Evolutionary conservation across 768 basidiomycete species (phyloP), one percentile per base, ranked within the genome.

Genomic region (Lyophyllum atratum): DNA sequence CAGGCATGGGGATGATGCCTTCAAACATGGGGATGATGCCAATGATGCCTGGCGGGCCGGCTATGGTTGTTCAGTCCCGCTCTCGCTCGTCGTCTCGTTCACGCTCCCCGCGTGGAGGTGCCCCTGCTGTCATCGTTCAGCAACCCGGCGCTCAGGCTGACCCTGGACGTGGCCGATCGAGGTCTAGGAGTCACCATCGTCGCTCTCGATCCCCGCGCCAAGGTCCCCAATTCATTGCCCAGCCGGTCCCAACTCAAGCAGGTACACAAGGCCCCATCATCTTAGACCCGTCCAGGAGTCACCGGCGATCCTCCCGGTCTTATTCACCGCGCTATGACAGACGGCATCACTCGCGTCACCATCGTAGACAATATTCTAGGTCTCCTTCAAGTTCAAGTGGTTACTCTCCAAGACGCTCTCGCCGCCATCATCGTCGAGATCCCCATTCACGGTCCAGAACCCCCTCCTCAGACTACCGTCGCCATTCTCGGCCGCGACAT

Each of bases 371-470:
- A 9, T 43, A 48, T 46, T 64, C 68, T 15, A 75, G 66, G 40
- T 60, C 67, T 42, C 65, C 67, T 45, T 65, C 64, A 24, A 67
- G 59, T 45, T 65, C 64, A 24, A 67, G 59, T 24, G 42, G 49
- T 29, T 49, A 42, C 21, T 67, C 61, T 49, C 52, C 51, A 33
- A 52, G 46, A 29, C 47, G 49, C 12, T 33, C 28, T 19, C 29
- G 24, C 49, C 24, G 19, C 11, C 22, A 22, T n/a, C 25, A 33
- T 29, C 55, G 29, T 44, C 51, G 40, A 3, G 25, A 7, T 14
- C 22, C 26, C 22, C 34, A 60, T 37, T 39, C 60, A n/a, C n/a
- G 22, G 29, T 58, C 49, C 43, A 60, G 59, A 9, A 39, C 59
- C 31, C 58, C 28, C 19, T 59, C 59, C 55, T 64, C 42, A 55